A percentile compares a stretch with the other conserved stretches of the same genome.
Conservation (phyloP, 2,329 filamentous ascomycete species). For the Mariannaea sp. region DNA sequence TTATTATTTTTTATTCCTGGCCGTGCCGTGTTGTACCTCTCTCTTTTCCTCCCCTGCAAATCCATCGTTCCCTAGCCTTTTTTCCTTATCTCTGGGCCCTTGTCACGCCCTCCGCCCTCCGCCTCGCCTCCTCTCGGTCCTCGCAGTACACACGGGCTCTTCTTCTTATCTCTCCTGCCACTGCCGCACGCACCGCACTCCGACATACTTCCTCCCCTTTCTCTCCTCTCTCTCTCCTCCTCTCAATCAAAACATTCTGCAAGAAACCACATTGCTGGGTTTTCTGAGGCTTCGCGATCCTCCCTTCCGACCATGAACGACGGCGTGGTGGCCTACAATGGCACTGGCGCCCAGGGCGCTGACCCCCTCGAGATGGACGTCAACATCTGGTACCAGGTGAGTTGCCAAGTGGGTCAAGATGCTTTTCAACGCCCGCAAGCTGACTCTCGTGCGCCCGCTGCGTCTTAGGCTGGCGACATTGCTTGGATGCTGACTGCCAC, state of each 20-base stretch:
- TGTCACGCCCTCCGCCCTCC: constrained; percentile 15
- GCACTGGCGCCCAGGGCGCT: constrained; percentile 66
- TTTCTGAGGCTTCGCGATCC: constrained; percentile 6
- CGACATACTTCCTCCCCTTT: constrained; percentile 6
- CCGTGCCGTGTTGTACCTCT: background rate
- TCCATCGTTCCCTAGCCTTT: background rate
- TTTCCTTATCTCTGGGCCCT: constrained; percentile 18
- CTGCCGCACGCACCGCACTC: background rate
- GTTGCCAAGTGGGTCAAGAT: constrained; percentile 35
- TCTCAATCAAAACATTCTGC: background rate
- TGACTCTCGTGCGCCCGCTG: constrained; percentile 40
- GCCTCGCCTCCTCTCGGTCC: constrained; percentile 5
- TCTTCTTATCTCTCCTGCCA: constrained; percentile 16
- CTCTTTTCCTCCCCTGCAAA: too few relatives aligned
- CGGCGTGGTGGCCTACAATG: constrained; percentile 65
- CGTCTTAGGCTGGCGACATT: constrained; percentile 73
- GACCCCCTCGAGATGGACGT: constrained; percentile 70
- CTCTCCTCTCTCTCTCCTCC: constrained; percentile 4
- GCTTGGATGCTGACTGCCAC: constrained; percentile 83
- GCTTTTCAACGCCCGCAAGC: constrained; percentile 30
- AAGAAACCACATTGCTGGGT: background rate
- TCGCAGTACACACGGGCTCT: constrained; percentile 5
- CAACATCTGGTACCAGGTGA: constrained; percentile 78
- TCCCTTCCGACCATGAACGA: constrained; percentile 33
- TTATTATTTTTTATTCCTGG: background rate